Base-by-base conservation (phyloP, 2,329 filamentous ascomycete genomes). In the Penicillium sp. region DNA sequence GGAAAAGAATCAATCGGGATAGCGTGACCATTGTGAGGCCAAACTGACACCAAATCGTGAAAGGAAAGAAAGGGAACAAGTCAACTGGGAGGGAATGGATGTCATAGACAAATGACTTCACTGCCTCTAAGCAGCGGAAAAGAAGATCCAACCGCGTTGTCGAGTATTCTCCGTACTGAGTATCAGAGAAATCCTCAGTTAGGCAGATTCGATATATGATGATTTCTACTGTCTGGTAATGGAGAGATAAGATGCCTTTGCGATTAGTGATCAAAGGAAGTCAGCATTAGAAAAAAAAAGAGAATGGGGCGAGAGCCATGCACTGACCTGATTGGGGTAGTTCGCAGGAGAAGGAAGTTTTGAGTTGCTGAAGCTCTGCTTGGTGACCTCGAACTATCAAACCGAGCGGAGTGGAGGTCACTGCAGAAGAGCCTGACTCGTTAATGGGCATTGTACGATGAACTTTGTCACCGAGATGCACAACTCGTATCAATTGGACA, bases 401-500 rank as follows among this genome's bases (percentile, higher is more conserved):
- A 3, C 58, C 63, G 5, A 68, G 52, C 1, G 68, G 62, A 11
- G 60, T 39, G 2, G 67, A 60, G 9, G 60, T 46, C 14, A 33
- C 43, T 7, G 51, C 41, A 22, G 57, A 53, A 24, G 61, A 53
- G 26, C 63, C 57, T 29, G 61, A 37, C 43, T 68, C 63, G 48
- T 68, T 59, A 8, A 53, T 43, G 8, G 55, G 61, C 7, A 70
- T 52, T 5, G 63, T 64, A 8, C 63, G 75, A 0, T 75, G 71
- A 1, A 85, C 80, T n/a, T 77, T 79, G 53, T 84, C 80, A 0
- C 77, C 79, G 19, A 86, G 65, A 21, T 79, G 75, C 61, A 84
- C 81, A 1, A 83, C 72, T 0, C 77, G 76, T 7, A 84, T 73
- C 0, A 84, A 69, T 11, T 80, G 73, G 0, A 81, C 72, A 1